Evolutionary conservation across 345 rosid species (phyloP).

Genomic region (Nephelium lappaceum): DNA sequence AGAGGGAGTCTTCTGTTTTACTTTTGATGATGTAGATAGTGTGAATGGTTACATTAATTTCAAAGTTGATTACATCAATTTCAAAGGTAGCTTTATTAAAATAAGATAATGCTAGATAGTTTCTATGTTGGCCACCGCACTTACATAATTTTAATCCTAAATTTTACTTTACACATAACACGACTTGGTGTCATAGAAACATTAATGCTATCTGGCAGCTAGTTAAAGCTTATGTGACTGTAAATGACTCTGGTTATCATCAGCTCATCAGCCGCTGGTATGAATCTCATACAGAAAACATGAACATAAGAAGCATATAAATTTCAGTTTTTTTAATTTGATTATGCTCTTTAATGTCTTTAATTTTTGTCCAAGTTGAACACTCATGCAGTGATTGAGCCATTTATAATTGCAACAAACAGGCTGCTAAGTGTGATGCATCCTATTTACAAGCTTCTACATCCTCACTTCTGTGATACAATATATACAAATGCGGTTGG

Average conservation of each 20-base stretch:
- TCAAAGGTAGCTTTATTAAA: no score
- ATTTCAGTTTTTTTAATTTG: background rate
- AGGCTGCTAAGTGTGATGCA: constrained; percentile 78
- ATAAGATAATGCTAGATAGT: no score
- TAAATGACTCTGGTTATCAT: constrained; percentile 84
- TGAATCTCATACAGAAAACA: constrained; percentile 3
- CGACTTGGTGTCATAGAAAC: no score
- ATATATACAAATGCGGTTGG: constrained; percentile 73
- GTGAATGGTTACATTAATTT: background rate
- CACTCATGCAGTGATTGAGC: constrained; percentile 75
- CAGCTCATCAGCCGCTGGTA: constrained; percentile 96
- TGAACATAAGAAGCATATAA: no score
- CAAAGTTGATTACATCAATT: no score
- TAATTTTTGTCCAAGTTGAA: constrained; percentile 46
- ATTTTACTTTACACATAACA: no score
- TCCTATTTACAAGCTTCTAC: constrained; percentile 74
- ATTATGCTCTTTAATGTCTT: background rate
- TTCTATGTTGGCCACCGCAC: no score
- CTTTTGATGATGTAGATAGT: no score
- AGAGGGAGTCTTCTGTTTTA: background rate
- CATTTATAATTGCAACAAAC: constrained; percentile 71
- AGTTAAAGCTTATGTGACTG: constrained; percentile 87
- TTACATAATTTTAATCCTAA: no score
- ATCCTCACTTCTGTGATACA: constrained; percentile 84
- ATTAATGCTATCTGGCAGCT: constrained; percentile 63